Conservation (phyloP, 441 rosid species). For the Daphne laureola region DNA sequence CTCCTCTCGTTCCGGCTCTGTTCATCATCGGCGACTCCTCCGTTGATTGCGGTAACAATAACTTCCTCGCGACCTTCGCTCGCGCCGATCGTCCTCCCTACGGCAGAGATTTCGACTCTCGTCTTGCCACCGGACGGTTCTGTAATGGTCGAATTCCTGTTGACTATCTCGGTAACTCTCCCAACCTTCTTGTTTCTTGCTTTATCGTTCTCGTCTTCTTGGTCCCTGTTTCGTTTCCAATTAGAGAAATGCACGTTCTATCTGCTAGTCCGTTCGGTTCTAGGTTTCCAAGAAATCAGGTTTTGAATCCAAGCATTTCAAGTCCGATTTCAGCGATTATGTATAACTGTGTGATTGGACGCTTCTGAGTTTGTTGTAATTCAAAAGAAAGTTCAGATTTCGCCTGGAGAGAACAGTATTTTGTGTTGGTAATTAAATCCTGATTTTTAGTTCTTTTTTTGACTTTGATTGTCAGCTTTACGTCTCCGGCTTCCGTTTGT, state of each 20-base stretch:
- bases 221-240: slow-evolving; percentile 9
- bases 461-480: slow-evolving; percentile 39
- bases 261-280: background rate
- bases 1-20: slow-evolving; percentile 51
- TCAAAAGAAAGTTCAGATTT: too few species aligned
- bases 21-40: slow-evolving; percentile 86
- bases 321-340: too few species aligned
- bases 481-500: slow-evolving; percentile 79
- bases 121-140: slow-evolving; percentile 80
- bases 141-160: slow-evolving; percentile 92
- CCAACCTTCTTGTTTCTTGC: slow-evolving; percentile 9
- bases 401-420: too few species aligned
- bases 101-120: slow-evolving; percentile 89
- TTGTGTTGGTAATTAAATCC: background rate
- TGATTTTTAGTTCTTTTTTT: slow-evolving; percentile 1
- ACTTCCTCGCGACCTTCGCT: slow-evolving; percentile 81
- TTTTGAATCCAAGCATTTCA: too few species aligned
- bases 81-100: slow-evolving; percentile 88
- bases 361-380: background rate
- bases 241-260: background rate
- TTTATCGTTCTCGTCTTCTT: background rate
- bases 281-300: too few species aligned
- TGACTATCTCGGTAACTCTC: slow-evolving; percentile 63
- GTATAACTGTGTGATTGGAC: background rate
- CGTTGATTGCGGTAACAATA: slow-evolving; percentile 77